Evolutionary conservation across 2,329 filamentous ascomycete species (phyloP), one percentile per base, ranked within the genome.

Genomic region (Ophiocordyceps australis): DNA sequence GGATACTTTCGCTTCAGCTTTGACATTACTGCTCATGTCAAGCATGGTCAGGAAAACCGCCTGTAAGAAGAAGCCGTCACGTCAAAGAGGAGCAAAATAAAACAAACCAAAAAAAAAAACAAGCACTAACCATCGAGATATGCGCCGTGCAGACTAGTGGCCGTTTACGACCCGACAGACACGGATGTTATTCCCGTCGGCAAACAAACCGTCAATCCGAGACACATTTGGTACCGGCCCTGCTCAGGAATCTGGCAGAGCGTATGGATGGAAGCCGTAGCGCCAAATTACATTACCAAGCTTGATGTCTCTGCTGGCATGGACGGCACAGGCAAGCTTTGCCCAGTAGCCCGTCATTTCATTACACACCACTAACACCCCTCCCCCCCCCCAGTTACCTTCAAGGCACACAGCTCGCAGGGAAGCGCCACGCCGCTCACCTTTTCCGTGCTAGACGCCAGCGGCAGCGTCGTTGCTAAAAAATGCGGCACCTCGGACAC

Each of bases 241-340:
- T 80, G 74, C 41, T 74, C 69, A 18, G 75, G 75, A 5, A 79
- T 81, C 34, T 81, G 75, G 75, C 74, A 79, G 40, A 62, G 60
- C 12, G 74, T 80, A 0, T 81, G 74, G 74, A 49, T 81, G 3
- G 68, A 76, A 40, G 56, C 63, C n/a, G 69, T 62, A 0, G 66
- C 74, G 0, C 33, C 47, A 0, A 57, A 63, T 25, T 52, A 71
- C 35, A 62, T 79, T 28, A 62, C 60, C 0, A 54, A 62, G 21
- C 47, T 79, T 3, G 65, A 77, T 32, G 38, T 79, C 11, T 45
- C 56, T 15, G 74, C 70, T 1, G 59, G 58, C 33, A 64, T 62
- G 49, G 35, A 67, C 25, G 66, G 66, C 11, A 42, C 54, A 31
- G 52, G 63, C 59, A 39, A 38, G 53, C n/a, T n/a, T 11, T 11